phyloP scores from a whole-genome alignment of 345 rosid species.

The Nasturtium officinale region DNA sequence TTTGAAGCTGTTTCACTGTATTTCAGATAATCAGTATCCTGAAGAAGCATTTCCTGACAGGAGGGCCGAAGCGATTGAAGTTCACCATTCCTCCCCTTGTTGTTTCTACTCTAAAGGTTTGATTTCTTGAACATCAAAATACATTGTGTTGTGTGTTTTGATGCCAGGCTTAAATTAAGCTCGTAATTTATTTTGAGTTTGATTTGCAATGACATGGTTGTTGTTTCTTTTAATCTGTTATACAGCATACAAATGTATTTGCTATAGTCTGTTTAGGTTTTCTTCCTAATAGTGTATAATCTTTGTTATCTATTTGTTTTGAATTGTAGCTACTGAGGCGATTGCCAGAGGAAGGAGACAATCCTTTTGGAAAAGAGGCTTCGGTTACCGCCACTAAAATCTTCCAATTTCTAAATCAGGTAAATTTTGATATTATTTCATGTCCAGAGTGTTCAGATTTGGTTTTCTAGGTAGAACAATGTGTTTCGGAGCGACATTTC shows the following conservation, averaged over 20 bases:
- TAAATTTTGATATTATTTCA: constrained; percentile 26
- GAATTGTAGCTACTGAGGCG: constrained; percentile 69
- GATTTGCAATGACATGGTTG: constrained; percentile 18
- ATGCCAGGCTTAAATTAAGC: constrained; percentile 11
- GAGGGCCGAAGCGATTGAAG: constrained; percentile 89
- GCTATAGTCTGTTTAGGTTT: constrained; percentile 14
- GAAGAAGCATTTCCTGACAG: constrained; percentile 81
- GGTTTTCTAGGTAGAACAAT: neutral
- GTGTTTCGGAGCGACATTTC: constrained; percentile 1
- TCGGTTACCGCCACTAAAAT: constrained; percentile 80
- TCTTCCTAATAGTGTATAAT: neutral
- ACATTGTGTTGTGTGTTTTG: neutral
- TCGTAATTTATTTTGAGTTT: constrained; percentile 8
- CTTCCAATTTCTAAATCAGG: constrained; percentile 95
- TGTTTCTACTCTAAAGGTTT: constrained; percentile 84
- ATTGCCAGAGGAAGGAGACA: constrained; percentile 79
- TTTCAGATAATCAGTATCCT: constrained; percentile 75
- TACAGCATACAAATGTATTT: constrained; percentile 16
- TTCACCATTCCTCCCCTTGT: constrained; percentile 96
- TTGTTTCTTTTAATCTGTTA: constrained; percentile 19
- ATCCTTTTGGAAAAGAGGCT: constrained; percentile 88
- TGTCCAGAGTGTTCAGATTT: constrained; percentile 20
- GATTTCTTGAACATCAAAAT: constrained; percentile 30
- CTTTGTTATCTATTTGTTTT: constrained; percentile 2
- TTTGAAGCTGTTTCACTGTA: constrained; percentile 27